These are phyloP conservation scores for Ascodesmis nigricans DNA, from an alignment of 495 filamentous ascomycete genomes.

Conservation along the genomic window DNA sequence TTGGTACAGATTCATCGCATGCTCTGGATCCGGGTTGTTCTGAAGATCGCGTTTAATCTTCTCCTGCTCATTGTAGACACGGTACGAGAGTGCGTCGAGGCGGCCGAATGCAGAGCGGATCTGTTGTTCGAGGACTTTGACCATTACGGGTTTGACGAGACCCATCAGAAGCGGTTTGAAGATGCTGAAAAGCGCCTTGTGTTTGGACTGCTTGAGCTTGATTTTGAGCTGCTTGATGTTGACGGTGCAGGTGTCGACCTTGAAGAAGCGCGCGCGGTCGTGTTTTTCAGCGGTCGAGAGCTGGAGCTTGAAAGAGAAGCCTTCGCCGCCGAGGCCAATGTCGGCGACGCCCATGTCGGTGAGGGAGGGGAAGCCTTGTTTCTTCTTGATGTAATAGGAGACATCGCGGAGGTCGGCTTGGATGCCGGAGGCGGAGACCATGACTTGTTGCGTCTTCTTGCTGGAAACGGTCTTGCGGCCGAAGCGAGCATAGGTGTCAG, in stretches of 20 bases:
- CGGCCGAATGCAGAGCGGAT: slow-evolving; percentile 56
- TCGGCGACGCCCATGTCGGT: slow-evolving; percentile 79
- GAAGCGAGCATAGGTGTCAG: slow-evolving; percentile 89
- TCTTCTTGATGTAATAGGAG: slow-evolving; percentile 86
- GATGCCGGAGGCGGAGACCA: slow-evolving; percentile 68
- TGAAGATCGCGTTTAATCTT: slow-evolving; percentile 42
- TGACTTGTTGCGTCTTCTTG: slow-evolving; percentile 59
- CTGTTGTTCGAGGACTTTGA: slow-evolving; percentile 71
- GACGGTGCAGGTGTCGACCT: slow-evolving; percentile 71
- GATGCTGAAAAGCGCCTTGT: slow-evolving; percentile 71
- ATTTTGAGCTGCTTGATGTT: slow-evolving; percentile 68
- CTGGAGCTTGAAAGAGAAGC: slow-evolving; percentile 80
- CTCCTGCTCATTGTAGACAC: slow-evolving; percentile 65
- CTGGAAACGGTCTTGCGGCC: slow-evolving; percentile 67
- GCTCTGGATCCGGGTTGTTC: slow-evolving; percentile 40
- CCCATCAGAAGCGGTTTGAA: slow-evolving; percentile 78
- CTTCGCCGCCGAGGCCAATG: slow-evolving; percentile 67
- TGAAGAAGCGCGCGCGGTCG: slow-evolving; percentile 70
- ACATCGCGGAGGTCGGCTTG: slow-evolving; percentile 79
- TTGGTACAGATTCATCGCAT: slow-evolving; percentile 64
- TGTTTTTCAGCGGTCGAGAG: slow-evolving; percentile 57
- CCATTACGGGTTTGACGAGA: slow-evolving; percentile 58
- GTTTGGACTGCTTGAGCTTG: slow-evolving; percentile 79
- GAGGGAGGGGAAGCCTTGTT: slow-evolving; percentile 82
- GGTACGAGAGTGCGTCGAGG: slow-evolving; percentile 45